These are phyloP conservation scores for Petunia secreta DNA, from an alignment of 257 asterid species.

Conservation along the genomic window DNA sequence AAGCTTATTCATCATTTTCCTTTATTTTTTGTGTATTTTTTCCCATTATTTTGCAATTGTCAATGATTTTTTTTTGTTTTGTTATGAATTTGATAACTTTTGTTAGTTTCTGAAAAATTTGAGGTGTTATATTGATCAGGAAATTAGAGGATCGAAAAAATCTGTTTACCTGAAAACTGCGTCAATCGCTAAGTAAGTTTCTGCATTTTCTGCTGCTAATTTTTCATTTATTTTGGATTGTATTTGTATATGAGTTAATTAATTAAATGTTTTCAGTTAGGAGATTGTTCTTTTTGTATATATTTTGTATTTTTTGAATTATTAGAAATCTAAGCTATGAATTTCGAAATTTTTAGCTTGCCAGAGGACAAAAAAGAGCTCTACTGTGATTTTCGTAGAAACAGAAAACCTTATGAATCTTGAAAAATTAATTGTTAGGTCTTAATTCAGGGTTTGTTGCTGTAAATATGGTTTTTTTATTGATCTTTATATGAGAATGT, in stretches of 20 bases:
- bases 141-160: slow-evolving; percentile 4
- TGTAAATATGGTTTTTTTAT: slow-evolving; percentile 9
- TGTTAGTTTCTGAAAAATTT: not conserved
- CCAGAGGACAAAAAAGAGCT: not conserved
- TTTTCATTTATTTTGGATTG: not conserved
- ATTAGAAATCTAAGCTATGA: slow-evolving; percentile 8
- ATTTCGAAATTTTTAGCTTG: not conserved
- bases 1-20: slow-evolving; percentile 14
- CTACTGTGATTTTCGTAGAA: not conserved
- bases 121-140: slow-evolving; percentile 16
- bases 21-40: not conserved
- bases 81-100: not conserved
- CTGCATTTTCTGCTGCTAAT: slow-evolving; percentile 15
- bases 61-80: slow-evolving; percentile 12
- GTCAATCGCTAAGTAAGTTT: slow-evolving; percentile 14
- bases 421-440: not conserved
- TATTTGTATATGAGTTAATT: not conserved
- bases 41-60: not conserved
- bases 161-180: not conserved
- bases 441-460: not conserved
- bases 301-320: not conserved
- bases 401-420: not conserved
- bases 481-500: not conserved
- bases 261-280: not conserved
- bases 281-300: not conserved